A percentile compares a stretch with the other conserved stretches of the same genome.
phyloP scores from a whole-genome alignment of 1,284 basidiomycete genomes.

The Blastosporella zonata region DNA sequence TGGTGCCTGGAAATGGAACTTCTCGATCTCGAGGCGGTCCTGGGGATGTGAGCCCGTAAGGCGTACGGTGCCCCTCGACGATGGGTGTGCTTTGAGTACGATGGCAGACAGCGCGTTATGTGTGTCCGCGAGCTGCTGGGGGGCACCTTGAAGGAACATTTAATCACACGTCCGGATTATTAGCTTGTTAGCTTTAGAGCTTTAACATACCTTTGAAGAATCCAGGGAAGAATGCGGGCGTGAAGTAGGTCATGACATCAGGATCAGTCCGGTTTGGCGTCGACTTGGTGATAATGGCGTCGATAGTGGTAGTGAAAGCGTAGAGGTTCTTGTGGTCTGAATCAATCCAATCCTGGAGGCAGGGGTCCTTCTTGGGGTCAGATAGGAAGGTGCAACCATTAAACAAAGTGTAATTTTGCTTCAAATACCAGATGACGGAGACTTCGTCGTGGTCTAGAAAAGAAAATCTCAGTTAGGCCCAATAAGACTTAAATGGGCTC shows the following conservation, averaged over 20 bases:
- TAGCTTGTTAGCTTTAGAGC: background rate
- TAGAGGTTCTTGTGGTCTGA: conserved; percentile 24
- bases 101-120: conserved; percentile 15
- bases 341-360: conserved; percentile 24
- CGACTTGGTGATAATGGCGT: conserved; percentile 21
- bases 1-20: conserved; percentile 27
- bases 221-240: conserved; percentile 25
- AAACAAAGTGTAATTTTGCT: conserved; percentile 25
- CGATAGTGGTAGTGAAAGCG: conserved; percentile 22
- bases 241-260: conserved; percentile 27
- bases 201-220: conserved; percentile 23
- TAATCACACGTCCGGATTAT: background rate
- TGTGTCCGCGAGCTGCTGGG: conserved; percentile 17
- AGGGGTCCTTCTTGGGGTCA: conserved; percentile 26
- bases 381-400: conserved; percentile 26
- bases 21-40: conserved; percentile 28
- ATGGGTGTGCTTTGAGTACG: conserved; percentile 26
- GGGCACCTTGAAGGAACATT: conserved; percentile 17
- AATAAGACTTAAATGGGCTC: background rate
- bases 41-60: conserved; percentile 31
- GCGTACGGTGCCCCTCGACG: conserved; percentile 25
- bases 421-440: conserved; percentile 26
- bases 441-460: conserved; percentile 32
- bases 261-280: conserved; percentile 21
- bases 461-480: background rate